Percentiles rank a stretch among this genome's conserved stretches.
phyloP scores from a whole-genome alignment of 257 asterid species.

The Jacaranda copaia region DNA sequence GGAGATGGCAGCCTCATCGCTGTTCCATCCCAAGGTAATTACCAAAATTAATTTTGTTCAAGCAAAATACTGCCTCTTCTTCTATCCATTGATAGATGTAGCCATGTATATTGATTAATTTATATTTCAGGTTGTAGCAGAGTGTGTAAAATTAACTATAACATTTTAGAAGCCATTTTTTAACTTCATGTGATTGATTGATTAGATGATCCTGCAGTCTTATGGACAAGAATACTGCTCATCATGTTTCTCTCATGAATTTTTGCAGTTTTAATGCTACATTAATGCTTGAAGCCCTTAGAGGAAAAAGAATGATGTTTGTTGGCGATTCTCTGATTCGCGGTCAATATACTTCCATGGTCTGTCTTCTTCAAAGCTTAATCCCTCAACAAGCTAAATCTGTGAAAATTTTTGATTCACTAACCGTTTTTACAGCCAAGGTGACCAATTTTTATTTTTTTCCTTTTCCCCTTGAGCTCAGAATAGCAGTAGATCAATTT shows the following conservation, averaged over 20 bases:
- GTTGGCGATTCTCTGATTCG: conserved; percentile 86
- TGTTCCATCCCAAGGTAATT: conserved; percentile 72
- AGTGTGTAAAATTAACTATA: too few relatives aligned
- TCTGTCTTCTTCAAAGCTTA: conserved; percentile 68
- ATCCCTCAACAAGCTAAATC: conserved; percentile 69
- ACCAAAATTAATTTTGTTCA: background rate
- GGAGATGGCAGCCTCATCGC: conserved; percentile 87
- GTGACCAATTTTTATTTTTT: conserved; percentile 33
- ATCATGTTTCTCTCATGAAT: background rate
- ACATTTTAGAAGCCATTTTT: too few relatives aligned
- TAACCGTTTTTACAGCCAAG: conserved; percentile 75
- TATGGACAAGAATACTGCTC: too few relatives aligned
- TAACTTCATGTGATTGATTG: too few relatives aligned
- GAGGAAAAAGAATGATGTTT: conserved; percentile 78
- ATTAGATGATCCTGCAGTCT: too few relatives aligned
- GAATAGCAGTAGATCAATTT: background rate
- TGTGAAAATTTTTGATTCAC: conserved; percentile 50
- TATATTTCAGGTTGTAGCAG: too few relatives aligned
- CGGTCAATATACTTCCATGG: conserved; percentile 73
- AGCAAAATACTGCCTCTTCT: background rate
- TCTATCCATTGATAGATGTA: too few relatives aligned
- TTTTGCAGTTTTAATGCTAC: conserved; percentile 74
- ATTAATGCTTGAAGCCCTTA: conserved; percentile 65
- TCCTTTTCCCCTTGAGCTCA: background rate
- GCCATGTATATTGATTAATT: too few relatives aligned